Evolutionary conservation across 108 stramenopile species (phyloP), one percentile per base, ranked within the genome.

Genomic region (Licmophora abbreviata): DNA sequence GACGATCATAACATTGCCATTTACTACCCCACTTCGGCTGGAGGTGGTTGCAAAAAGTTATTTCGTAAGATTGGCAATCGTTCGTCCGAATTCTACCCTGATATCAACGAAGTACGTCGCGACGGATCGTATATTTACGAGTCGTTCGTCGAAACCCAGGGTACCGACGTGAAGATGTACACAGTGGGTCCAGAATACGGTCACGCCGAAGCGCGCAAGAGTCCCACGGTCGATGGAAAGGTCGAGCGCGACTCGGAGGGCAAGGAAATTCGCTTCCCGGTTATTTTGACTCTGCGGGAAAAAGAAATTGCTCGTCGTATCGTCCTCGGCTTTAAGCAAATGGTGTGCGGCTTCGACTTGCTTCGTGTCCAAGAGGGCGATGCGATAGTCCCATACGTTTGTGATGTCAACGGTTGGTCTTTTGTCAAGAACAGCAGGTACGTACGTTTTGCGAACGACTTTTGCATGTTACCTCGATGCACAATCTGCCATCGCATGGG

Each of bases 121-220:
- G 92, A 95, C 43, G 91, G 92, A 22, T 83, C 81, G 22, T 99
- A 83, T 60, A 89, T 99, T 31, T 99, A 99, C 64, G 98, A 99
- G 61, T 87, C 83, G 42, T 99, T 99, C 66, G 84, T 99, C 26
- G 82, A 85, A 56, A 99, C 98, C 1, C 95, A 97, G 56, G 98
- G 98, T 1, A 97, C 96, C 1, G 98, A 99, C 61, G 96, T 99
- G 11, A 99, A 99, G 71, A 94, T 99, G 75, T 95, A 99, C 68
- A 92, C 95, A 9, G 98, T 99, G 3, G 96, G 95, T 0, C 92
- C 95, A 1, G 91, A 95, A 44, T 99, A 99, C 64, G 98, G 96
- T 30, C 98, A 99, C 63, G 96, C 96, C 29, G 98, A 99, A 63
- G 98, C 98, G 0, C 61, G 98, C 27, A 99, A 99, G 66, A 80